phyloP scores from a whole-genome alignment of 108 stramenopile genomes.

The Nannochloropsis salina region DNA sequence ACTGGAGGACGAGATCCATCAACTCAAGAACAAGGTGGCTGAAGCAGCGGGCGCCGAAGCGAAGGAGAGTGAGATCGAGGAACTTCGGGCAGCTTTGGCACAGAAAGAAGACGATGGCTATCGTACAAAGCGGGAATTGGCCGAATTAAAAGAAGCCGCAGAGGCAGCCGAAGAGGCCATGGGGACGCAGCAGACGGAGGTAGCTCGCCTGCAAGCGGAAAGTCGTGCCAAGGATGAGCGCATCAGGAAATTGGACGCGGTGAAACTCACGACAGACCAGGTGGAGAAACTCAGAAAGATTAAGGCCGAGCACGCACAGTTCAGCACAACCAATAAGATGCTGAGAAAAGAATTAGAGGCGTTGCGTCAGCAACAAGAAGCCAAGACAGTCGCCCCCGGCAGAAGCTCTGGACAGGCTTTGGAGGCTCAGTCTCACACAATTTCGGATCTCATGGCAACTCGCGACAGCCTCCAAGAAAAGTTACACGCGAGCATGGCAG shows the following conservation, averaged over 20 bases:
- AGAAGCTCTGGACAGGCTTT: neutral
- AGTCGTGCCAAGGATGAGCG: constrained; percentile 27
- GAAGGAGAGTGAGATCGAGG: neutral
- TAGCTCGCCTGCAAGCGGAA: neutral
- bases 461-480: neutral
- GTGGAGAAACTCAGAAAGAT: constrained; percentile 30
- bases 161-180: constrained; percentile 26
- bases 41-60: neutral
- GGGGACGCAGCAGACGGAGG: neutral
- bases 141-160: neutral
- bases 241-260: constrained; percentile 29
- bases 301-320: constrained; percentile 22
- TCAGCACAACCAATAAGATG: neutral
- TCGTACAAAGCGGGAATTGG: constrained; percentile 18
- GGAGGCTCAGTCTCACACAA: neutral
- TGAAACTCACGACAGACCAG: constrained; percentile 30
- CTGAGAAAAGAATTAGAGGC: neutral
- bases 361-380: neutral
- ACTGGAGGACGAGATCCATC: neutral
- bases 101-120: neutral
- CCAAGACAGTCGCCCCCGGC: neutral
- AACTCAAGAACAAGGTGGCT: neutral
- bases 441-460: neutral
- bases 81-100: neutral
- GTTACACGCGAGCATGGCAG: constrained; percentile 6